Conservation (phyloP, 1,284 basidiomycete genomes). For the Exobasidium cylindrosporum region DNA sequence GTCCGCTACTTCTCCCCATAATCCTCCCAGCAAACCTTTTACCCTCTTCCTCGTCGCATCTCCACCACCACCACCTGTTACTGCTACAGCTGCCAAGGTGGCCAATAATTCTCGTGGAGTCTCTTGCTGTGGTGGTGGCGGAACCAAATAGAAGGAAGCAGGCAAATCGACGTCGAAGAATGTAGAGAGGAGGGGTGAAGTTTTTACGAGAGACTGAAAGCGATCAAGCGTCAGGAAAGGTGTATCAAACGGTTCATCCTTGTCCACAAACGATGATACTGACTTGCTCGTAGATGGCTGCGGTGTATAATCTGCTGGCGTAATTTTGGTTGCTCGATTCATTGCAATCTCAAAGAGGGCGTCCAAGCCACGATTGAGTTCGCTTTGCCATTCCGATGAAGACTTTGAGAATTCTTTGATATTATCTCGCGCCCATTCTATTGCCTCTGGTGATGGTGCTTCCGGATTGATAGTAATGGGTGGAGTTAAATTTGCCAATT, state of each 20-base stretch:
- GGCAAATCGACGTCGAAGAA: slow-evolving; percentile 52
- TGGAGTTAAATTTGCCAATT: slow-evolving; percentile 17
- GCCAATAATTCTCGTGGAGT: slow-evolving; percentile 11
- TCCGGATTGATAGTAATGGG: slow-evolving; percentile 12
- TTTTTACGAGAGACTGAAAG: slow-evolving; percentile 49
- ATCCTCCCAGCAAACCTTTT: slow-evolving; percentile 50
- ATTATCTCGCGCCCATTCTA: slow-evolving; percentile 1
- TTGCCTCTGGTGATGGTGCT: slow-evolving; percentile 17
- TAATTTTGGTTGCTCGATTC: slow-evolving; percentile 42
- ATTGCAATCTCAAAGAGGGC: slow-evolving; percentile 49
- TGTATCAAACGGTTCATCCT: slow-evolving; percentile 25
- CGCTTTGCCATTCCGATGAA: slow-evolving; percentile 35
- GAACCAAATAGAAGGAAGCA: slow-evolving; percentile 44
- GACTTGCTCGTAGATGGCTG: not conserved
- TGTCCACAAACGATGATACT: slow-evolving; percentile 12
- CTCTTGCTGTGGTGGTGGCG: slow-evolving; percentile 20
- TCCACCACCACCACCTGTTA: slow-evolving; percentile 17
- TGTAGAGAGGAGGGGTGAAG: slow-evolving; percentile 45
- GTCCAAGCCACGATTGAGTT: slow-evolving; percentile 43
- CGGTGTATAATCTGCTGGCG: slow-evolving; percentile 2
- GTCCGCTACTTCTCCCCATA: slow-evolving; percentile 52
- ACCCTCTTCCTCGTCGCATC: slow-evolving; percentile 19
- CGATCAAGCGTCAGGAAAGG: slow-evolving; percentile 49
- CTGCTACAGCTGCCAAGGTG: slow-evolving; percentile 13
- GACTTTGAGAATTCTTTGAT: slow-evolving; percentile 17